Evolutionary conservation across 1,284 basidiomycete genomes (phyloP).

Genomic region (Trichosporon sp.): DNA sequence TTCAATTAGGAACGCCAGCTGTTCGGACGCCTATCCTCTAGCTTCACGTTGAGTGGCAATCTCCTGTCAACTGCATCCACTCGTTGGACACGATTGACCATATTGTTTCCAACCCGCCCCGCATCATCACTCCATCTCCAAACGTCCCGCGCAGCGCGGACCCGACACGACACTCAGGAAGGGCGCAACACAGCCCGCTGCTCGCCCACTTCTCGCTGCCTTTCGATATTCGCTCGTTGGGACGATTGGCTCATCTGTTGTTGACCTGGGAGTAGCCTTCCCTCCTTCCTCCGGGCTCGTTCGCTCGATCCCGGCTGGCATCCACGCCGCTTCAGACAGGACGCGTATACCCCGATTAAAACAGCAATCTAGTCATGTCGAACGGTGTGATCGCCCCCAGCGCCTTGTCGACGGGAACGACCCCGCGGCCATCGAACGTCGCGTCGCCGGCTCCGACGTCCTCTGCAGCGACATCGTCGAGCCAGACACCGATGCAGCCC

Average conservation of each 20-base stretch:
- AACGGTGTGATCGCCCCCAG: slow-evolving; percentile 9
- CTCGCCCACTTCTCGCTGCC: not conserved
- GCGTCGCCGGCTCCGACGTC: not conserved
- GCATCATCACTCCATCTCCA: not conserved
- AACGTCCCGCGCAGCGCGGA: not conserved
- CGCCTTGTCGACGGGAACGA: not conserved
- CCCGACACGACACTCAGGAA: not conserved
- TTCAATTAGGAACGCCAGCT: not conserved
- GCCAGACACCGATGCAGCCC: not conserved
- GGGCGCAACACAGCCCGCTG: not conserved
- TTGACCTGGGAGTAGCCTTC: not conserved
- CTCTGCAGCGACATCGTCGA: not conserved
- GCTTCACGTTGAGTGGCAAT: not conserved
- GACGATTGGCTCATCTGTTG: not conserved
- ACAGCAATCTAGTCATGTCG: slow-evolving; percentile 3
- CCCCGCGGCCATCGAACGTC: not conserved
- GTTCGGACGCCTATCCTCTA: not conserved
- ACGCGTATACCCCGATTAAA: not conserved
- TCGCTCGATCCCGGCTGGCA: not conserved
- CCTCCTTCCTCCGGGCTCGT: not conserved
- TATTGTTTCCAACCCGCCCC: not conserved
- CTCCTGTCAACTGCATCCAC: not conserved
- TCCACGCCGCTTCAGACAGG: not conserved
- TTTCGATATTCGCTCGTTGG: not conserved
- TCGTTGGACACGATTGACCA: not conserved